Evolutionary conservation across 2,329 filamentous ascomycete species (phyloP), one percentile per base, ranked within the genome.

Genomic region (Exophiala calicioides): DNA sequence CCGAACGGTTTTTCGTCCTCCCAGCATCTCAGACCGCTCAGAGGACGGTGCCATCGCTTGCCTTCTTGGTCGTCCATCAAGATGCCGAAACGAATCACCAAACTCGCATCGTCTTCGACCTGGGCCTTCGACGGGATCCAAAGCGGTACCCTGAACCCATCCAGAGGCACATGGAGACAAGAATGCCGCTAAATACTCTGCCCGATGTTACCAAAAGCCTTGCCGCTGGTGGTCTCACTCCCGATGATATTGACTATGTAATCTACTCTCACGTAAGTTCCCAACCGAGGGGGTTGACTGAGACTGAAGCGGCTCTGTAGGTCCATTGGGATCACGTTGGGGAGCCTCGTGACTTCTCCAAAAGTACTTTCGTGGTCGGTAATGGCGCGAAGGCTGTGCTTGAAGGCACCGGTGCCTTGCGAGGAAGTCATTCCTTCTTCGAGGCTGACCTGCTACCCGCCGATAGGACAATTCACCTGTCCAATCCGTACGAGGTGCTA

Each of bases 211-310:
- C 59, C 7, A 45, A 61, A 23, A 67, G 62, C 43, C 60, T 73
- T 2, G 62, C 60, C 18, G 57, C 44, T 36, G 68, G 68, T 1
- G 65, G 67, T 1, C 37, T 73, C 24, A 53, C 39, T 1, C 60
- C 66, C 1, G 47, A 60, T 8, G 67, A 72, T 38, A 69, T 73
- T 26, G 67, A 72, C 53, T 65, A 61, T 46, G 62, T 73, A 6
- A 62, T 72, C 10, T 67, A 67, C 41, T 68, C 63, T 3, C 69
- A 73, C 58, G 65, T 68, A 58, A 24, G 66, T 60, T 15, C 15
- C 4, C 20, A 27, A 13, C 24, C 5, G 12, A 8, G 13, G 5
- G 5, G 8, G 13, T 15, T n/a, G 12, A 3, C n/a, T 15, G 4
- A 6, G 6, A 7, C 24, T 32, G 19, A 29, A 6, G n/a, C 13